Base-by-base conservation (phyloP, 768 basidiomycete species). In the Russula brevipes region DNA sequence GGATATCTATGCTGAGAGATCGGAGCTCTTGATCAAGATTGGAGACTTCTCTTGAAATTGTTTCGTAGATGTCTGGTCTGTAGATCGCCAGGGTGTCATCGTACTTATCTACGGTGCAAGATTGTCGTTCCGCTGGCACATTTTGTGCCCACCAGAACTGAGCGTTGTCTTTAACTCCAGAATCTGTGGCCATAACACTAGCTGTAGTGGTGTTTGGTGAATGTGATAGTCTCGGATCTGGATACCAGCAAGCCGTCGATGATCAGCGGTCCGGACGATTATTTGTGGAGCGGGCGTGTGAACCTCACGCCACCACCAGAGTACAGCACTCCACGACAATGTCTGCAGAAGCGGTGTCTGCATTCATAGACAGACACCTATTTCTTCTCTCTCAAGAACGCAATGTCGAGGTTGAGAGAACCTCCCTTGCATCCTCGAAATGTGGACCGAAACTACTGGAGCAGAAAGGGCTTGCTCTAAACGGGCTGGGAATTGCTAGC, bases 381-480 rank as follows among this genome's bases (percentile, higher is more conserved):
- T 65, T 76, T 4, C 81, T 98, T 17, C 80, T 97, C 5, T 69
- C 79, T 11, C 76, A 75, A 60, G 96, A 98, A 75, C 83, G 89
- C 35, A 80, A 85, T 47, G 89, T 90, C n/a, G 96, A 98, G 69
- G 82, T 94, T 66, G 86, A 88, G 63, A 82, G 89, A 44, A 89
- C 82, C 14, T 84, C 88, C 8, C 77, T 97, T 51, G 76, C 96
- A 39, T 78, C 94, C 19, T 86, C 89, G 9, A 91, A 91, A 60
- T 94, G 91, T 70, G 83, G 87, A 1, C 87, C 88, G 0, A 90
- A 86, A 66, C 77, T 94, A 9, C 80, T 98, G n/a, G 93, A 96
- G 72, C 86, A 89, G 67, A 87, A 88, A 61, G 95, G 95, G 3
- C 78, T 98, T 10, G 87, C 91, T 0, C 73, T 97, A 1, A 82